Evolutionary conservation across 2,329 filamentous ascomycete species (phyloP), one percentile per base, ranked within the genome.

Genomic region (Lachnellula hyalina): DNA sequence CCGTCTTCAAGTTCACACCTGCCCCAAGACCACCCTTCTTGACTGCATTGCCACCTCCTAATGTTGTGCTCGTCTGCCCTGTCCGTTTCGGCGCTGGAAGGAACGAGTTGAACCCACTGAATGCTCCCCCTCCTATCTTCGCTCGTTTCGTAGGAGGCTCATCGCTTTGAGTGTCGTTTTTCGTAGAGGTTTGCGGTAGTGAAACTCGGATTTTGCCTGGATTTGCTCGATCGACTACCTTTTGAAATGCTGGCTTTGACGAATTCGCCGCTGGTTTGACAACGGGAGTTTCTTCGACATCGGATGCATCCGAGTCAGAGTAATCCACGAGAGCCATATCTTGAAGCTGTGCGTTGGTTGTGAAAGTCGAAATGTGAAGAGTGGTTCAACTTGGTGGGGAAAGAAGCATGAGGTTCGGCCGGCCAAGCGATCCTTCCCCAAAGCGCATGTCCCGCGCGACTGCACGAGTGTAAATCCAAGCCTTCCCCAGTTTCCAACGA

Each of bases 91-190:
- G 92, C 25, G 92, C 79, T 2, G 93, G 93, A 19, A 97, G 78
- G 62, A 96, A 84, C 2, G 90, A 85, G 69, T 93, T 94, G 75
- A 96, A 94, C 2, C 86, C 88, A 50, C 87, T 81, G 65, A 96
- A 92, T 4, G 81, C 79, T 28, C 85, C 83, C 3, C 80, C 61
- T 21, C 77, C 79, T 1, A 81, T 82, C 49, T 84, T 84, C 17
- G 81, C 78, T 56, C 86, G 85, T 69, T 96, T 96, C 1, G 86
- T 77, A 0, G 88, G 86, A 0, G 86, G 86, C 25, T 76, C 77
- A 25, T 79, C 76, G 52, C 69, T 72, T 23, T 60, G 70, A 61
- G 3, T 64, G 21, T 63, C 67, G 12, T 73, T 69, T 48, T 73
- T 71, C 23, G 68, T 63, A 2, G 72, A 66, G 40, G 76, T 67